Percentiles rank a stretch among this genome's conserved stretches.
phyloP scores from a whole-genome alignment of 768 basidiomycete genomes.

The Lactarius hatsudake region DNA sequence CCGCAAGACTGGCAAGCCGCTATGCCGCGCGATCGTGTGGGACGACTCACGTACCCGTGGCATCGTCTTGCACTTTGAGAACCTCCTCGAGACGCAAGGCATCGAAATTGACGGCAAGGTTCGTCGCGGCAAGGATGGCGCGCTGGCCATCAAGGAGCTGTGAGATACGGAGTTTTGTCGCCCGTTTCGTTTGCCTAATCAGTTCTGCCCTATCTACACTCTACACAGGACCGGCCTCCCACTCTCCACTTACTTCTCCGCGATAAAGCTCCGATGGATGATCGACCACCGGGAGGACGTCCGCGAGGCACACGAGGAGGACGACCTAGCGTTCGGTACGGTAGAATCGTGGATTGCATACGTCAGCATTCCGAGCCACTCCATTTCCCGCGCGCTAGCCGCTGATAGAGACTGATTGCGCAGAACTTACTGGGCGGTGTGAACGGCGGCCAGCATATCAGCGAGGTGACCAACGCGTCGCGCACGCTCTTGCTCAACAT shows the following conservation, averaged over 20 bases:
- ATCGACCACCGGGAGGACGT: constrained; percentile 82
- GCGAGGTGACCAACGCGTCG: constrained; percentile 94
- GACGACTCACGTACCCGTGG: constrained; percentile 90
- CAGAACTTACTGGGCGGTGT: constrained; percentile 85
- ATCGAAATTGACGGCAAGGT: constrained; percentile 68
- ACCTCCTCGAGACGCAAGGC: constrained; percentile 67
- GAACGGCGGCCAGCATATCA: constrained; percentile 69
- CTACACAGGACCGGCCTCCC: constrained; percentile 77
- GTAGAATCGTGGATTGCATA: constrained; percentile 97
- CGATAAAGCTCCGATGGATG: constrained; percentile 96
- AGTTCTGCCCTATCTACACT: constrained; percentile 18
- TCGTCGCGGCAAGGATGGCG: constrained; percentile 68
- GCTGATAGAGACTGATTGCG: constrained; percentile 10
- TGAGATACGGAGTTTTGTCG: constrained; percentile 38
- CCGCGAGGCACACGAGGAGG: constrained; percentile 69
- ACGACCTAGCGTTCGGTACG: constrained; percentile 87
- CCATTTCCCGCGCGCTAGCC: not conserved
- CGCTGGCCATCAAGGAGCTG: constrained; percentile 64
- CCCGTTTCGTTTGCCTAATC: constrained; percentile 3
- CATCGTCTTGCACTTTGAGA: constrained; percentile 75
- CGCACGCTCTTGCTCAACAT: constrained; percentile 91
- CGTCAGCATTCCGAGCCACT: constrained; percentile 39
- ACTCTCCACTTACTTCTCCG: constrained; percentile 98
- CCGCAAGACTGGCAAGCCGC: constrained; percentile 80
- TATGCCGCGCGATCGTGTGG: constrained; percentile 94